Base-by-base conservation (phyloP, 331 rosid species). In the Pyracantha coccinea region DNA sequence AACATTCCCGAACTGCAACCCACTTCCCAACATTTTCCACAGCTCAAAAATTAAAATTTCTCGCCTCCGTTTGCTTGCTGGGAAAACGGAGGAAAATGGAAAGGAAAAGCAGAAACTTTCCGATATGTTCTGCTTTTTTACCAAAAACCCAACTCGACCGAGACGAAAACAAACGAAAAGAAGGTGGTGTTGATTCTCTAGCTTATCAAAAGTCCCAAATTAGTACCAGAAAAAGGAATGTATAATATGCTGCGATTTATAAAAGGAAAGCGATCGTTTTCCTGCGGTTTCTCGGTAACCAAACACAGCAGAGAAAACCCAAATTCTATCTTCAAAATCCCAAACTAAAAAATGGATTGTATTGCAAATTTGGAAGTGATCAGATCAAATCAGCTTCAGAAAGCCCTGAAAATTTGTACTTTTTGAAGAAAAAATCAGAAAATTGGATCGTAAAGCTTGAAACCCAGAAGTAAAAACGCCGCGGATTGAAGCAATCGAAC, bases 11-110 rank as follows among this genome's bases (percentile, higher is more conserved):
- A 76, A 81, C 76, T 85, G 94, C 59, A 78, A 47, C 8, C 88
- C 62, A 54, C 85, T 78, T 17, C 94, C 89, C 58, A 84, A 66
- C 97, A 91, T 91, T 81, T 81, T 76, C 78, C 62, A 15, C 73
- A 27, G 73, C 81, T 60, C 66, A 41, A 29, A 71, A 12, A 32
- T 65, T 5, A 17, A 69, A 69, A 1, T 44, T 45, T 45, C 52
- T 45, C 10, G n/a, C 82, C 72, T 50, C 75, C 75, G 83, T 80
- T 83, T 74, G 79, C 53, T 28, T 23, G 53, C 72, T 45, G 61
- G 73, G 75, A 85, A 82, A 82, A 80, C 31, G 66, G 78, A 85
- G 78, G 80, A 74, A 77, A 78, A 25, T 31, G 45, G 11, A 6
- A n/a, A 4, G 50, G 3, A 41, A 24, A 50, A 11, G 7, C 44